A percentile compares a stretch with the other conserved stretches of the same genome.
Evolutionary conservation across 805 yeast species (phyloP).

Genomic region (Candida silvatica): DNA sequence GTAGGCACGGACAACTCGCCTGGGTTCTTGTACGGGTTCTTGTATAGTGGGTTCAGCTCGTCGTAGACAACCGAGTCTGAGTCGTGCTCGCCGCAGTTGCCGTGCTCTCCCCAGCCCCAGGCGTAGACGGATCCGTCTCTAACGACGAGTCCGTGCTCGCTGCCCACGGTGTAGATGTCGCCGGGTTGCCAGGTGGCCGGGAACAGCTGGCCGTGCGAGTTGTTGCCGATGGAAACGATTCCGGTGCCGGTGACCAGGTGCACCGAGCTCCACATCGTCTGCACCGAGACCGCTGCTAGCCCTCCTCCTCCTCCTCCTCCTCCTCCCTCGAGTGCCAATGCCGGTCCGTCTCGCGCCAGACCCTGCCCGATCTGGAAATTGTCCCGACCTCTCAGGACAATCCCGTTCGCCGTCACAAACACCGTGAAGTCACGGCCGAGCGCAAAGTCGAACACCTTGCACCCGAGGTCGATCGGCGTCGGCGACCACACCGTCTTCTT

Average conservation of each 20-base stretch:
- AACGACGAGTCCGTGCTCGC: constrained; percentile 70
- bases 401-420: constrained; percentile 4
- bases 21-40: too few species aligned
- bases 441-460: constrained; percentile 13
- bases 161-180: constrained; percentile 44
- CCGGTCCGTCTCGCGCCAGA: too few species aligned
- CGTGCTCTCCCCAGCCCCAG: constrained; percentile 99
- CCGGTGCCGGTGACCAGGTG: constrained; percentile 32
- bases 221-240: constrained; percentile 58
- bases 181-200: constrained; percentile 7
- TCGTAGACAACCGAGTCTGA: too few species aligned
- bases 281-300: constrained; percentile 25
- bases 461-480: constrained; percentile 3
- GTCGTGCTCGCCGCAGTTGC: constrained; percentile 98
- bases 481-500: constrained; percentile 20
- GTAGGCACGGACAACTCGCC: constrained; percentile 16
- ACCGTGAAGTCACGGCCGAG: constrained; percentile 58
- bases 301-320: too few species aligned
- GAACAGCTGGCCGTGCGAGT: constrained; percentile 63
- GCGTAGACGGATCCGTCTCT: constrained; percentile 35
- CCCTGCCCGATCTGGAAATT: not conserved
- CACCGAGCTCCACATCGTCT: constrained; percentile 74
- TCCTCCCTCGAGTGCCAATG: not conserved
- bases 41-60: too few species aligned
- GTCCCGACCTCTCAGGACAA: constrained; percentile 2